Base-by-base conservation (phyloP, 495 filamentous ascomycete genomes). In the Xylaria curta region DNA sequence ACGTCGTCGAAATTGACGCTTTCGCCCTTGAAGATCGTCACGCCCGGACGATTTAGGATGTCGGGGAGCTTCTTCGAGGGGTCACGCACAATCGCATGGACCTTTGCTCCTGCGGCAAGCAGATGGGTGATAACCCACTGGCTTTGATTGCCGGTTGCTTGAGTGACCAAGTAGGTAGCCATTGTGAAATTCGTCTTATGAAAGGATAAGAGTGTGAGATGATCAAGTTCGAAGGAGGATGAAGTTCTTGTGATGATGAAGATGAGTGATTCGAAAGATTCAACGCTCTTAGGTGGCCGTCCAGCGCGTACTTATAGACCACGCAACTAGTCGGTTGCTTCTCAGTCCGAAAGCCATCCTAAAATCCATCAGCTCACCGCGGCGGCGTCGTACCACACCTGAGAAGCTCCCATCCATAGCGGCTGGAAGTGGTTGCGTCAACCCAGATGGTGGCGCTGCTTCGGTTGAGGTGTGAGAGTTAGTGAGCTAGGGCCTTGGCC, bases 71-170 rank as follows among this genome's bases (percentile, higher is more conserved):
- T 74, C 70, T 26, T 77, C 58, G 74, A 54, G 51, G 75, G 72
- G 68, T 84, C 76, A 40, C 82, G 79, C 8, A 82, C 82, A 38
- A 86, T 76, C 0, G 82, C 79, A 44, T 83, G 82, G 38, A 85
- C 75, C 53, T 76, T 74, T 69, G 75, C 71, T 17, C 76, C 78
- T 6, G 79, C 38, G 38, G 78, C 70, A 54, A 82, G 76, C 8
- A 87, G 75, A 66, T 84, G 78, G 19, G 72, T 70, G 66, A 76
- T 76, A 47, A 83, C 72, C 47, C 79, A 83, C 46, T 78, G 78
- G 44, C 83, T 82, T 78, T 87, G 85, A 46, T 80, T 76, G 66
- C 85, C 85, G 12, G 84, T 87, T n/a, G 84, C 85, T 63, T 83
- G 81, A 69, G 82, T 82, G 69, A 84, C 77, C 58, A 84, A 81